Conservation (phyloP, 345 rosid genomes). For the Eucalyptus brandiana region DNA sequence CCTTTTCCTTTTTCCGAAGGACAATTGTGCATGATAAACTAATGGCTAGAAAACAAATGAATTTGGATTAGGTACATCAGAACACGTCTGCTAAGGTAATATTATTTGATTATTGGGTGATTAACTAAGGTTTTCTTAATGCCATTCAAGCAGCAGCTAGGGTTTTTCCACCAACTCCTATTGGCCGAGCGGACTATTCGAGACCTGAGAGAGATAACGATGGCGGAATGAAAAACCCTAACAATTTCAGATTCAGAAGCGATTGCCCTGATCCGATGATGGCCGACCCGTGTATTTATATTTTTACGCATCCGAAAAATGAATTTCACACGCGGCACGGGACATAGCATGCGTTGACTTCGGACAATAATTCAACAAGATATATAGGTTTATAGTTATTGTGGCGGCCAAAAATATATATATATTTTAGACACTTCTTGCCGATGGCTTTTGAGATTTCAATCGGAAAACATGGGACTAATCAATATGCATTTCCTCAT, state of each 20-base stretch:
- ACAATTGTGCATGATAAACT: background rate
- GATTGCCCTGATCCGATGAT: background rate
- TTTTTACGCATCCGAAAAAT: background rate
- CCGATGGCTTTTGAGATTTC: background rate
- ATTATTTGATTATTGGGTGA: background rate
- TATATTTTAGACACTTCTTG: background rate
- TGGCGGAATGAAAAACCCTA: background rate
- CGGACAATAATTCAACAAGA: background rate
- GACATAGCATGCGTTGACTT: background rate
- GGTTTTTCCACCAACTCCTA: conserved; percentile 14
- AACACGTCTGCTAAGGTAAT: conserved; percentile 5
- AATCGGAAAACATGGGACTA: background rate
- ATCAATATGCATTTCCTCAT: background rate
- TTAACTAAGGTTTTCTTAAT: background rate
- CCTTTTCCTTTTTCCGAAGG: background rate
- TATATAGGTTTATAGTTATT: background rate
- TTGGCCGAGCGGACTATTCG: background rate
- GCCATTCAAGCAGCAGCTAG: conserved; percentile 6
- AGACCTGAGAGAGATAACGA: background rate
- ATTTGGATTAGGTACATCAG: conserved; percentile 32
- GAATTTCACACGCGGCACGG: background rate
- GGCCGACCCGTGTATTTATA: background rate
- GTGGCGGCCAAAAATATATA: background rate
- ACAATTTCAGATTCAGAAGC: background rate
- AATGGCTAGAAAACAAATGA: background rate